A percentile compares a stretch with the other conserved stretches of the same genome.
These are phyloP conservation scores for Pyrenochaeta sp. DNA, from an alignment of 2,329 filamentous ascomycete genomes.

Conservation along the genomic window DNA sequence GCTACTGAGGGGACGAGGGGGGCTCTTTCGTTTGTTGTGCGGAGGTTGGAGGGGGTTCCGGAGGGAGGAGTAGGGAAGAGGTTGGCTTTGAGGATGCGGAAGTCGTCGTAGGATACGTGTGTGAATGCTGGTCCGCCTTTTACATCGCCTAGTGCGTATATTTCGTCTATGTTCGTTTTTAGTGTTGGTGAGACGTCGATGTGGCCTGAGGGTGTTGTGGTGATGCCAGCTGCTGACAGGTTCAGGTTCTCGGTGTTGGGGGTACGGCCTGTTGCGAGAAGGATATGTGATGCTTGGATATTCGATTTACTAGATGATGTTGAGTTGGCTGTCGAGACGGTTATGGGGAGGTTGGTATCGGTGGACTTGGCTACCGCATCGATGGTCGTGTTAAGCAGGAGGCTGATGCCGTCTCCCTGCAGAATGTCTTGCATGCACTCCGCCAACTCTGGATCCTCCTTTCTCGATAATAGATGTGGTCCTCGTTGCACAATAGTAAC, in stretches of 20 bases:
- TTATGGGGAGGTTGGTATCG: conserved; percentile 32
- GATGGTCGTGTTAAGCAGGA: conserved; percentile 50
- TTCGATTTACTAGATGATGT: conserved; percentile 7
- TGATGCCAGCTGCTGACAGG: conserved; percentile 53
- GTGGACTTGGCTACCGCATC: conserved; percentile 30
- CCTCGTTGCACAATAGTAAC: conserved; percentile 60
- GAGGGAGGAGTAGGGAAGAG: conserved; percentile 26
- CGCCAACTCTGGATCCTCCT: conserved; percentile 61
- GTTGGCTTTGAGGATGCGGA: conserved; percentile 60
- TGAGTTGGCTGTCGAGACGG: conserved; percentile 14
- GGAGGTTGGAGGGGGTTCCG: background rate
- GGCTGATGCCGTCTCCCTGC: conserved; percentile 56
- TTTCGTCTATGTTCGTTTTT: conserved; percentile 52
- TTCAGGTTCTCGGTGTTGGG: conserved; percentile 61
- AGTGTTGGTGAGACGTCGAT: conserved; percentile 57
- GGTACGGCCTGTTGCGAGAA: conserved; percentile 60
- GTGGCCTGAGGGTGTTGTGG: conserved; percentile 54
- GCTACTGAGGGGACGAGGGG: conserved; percentile 57
- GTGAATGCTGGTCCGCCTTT: conserved; percentile 64
- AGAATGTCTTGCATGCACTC: conserved; percentile 55
- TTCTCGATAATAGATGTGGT: conserved; percentile 52
- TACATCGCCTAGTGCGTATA: conserved; percentile 63
- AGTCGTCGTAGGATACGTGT: conserved; percentile 66
- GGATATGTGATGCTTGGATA: conserved; percentile 57
- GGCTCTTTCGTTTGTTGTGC: conserved; percentile 25